Evolutionary conservation across 1,139 yeast species (phyloP).

Genomic region (Hansenula sp.): DNA sequence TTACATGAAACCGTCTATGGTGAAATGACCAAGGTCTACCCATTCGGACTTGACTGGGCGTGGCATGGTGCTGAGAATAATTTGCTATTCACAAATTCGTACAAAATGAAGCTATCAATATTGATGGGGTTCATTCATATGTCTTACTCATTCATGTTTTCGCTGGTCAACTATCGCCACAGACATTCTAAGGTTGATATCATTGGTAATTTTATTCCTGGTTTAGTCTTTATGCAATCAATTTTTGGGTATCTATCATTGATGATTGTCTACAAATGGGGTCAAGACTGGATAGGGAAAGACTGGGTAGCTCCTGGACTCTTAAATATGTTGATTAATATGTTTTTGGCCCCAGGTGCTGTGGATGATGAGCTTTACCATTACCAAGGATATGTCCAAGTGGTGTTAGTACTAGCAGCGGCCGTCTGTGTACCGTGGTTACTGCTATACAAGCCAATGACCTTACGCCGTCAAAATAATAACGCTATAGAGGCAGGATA

Average conservation of each 20-base stretch:
- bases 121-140: slow-evolving; percentile 78
- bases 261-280: slow-evolving; percentile 76
- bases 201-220: slow-evolving; percentile 76
- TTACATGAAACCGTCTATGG: slow-evolving; percentile 59
- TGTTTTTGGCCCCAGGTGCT: slow-evolving; percentile 76
- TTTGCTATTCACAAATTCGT: slow-evolving; percentile 69
- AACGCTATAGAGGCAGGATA: slow-evolving; percentile 25
- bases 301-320: slow-evolving; percentile 74
- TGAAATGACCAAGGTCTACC: slow-evolving; percentile 52
- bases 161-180: slow-evolving; percentile 59
- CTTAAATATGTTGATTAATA: slow-evolving; percentile 74
- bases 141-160: slow-evolving; percentile 69
- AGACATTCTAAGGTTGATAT: slow-evolving; percentile 62
- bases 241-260: slow-evolving; percentile 75
- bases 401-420: slow-evolving; percentile 55
- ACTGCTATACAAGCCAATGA: slow-evolving; percentile 63
- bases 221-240: slow-evolving; percentile 77
- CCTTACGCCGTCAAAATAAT: slow-evolving; percentile 30
- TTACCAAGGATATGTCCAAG: slow-evolving; percentile 63
- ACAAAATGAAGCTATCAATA: slow-evolving; percentile 78
- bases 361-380: slow-evolving; percentile 63
- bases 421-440: slow-evolving; percentile 76
- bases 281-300: slow-evolving; percentile 69
- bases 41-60: slow-evolving; percentile 68
- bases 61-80: slow-evolving; percentile 86